Percentiles rank a stretch among this genome's conserved stretches.
These are phyloP conservation scores for Russula sp. DNA, from an alignment of 768 basidiomycete genomes.

Conservation along the genomic window DNA sequence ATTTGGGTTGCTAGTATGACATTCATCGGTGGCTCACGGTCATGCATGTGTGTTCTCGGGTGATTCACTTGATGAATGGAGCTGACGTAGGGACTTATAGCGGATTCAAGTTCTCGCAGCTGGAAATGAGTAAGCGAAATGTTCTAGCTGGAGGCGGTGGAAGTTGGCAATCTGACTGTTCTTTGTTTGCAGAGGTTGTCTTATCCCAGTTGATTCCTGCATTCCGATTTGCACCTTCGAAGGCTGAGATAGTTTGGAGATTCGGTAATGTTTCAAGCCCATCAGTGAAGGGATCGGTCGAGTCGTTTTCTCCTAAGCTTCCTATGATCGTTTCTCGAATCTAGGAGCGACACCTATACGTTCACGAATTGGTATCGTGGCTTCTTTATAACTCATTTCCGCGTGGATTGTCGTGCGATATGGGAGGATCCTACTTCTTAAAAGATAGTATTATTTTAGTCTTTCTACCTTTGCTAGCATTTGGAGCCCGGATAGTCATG, in stretches of 20 bases:
- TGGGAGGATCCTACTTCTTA: no score
- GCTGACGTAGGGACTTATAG: not conserved
- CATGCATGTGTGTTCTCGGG: constrained; percentile 5
- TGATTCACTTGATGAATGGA: not conserved
- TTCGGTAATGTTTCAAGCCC: no score
- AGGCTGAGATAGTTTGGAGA: not conserved
- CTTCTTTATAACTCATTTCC: no score
- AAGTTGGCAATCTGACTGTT: not conserved
- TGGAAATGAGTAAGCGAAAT: not conserved
- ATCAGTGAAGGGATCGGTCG: no score
- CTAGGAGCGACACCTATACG: not conserved
- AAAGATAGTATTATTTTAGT: no score
- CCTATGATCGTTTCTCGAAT: no score
- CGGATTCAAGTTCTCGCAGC: constrained; percentile 11
- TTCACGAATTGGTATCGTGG: no score
- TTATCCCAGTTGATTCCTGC: constrained; percentile 1
- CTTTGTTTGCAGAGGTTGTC: not conserved
- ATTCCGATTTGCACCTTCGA: not conserved
- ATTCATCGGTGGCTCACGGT: not conserved
- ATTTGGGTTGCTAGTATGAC: not conserved
- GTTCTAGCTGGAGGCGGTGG: not conserved
- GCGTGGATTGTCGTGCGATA: no score
- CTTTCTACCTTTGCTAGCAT: no score
- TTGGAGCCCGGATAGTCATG: no score
- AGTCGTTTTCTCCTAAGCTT: no score